Base-by-base conservation (phyloP, 306 rosid genomes). In the Glycine latifolia region DNA sequence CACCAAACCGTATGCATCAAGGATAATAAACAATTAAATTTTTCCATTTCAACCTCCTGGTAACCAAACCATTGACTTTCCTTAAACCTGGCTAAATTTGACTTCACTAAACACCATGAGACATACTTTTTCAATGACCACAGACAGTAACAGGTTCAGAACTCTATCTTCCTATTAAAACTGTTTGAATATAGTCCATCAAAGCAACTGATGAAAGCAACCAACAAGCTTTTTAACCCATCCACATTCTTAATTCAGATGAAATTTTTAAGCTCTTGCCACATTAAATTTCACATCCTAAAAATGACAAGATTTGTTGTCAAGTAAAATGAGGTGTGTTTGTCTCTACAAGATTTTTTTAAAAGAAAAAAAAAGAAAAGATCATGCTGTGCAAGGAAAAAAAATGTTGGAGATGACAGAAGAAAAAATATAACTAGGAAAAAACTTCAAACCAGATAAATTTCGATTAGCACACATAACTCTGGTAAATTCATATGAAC, bases 41-140 rank as follows among this genome's bases (percentile, higher is more conserved):
- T 81, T 12, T 39, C 49, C 73, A 81, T 73, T 73, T 81, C 72
- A 66, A 71, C 31, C 68, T 46, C 44, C 14, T 0, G 15, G 47
- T 54, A 82, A 68, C 73, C 16, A 82, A 52, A 9, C 61, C 74
- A 67, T 8, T 39, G 67, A 84, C 59, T 55, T n/a, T 69, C 35
- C 48, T 10, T 53, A 73, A 79, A 49, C 74, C 58, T 4, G 39
- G 41, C 37, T 72, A 53, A 79, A 71, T 55, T 47, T 72, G 39
- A 59, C 83, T 31, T 46, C 50, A 2, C 41, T 37, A 37, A 37
- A 68, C 53, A 67, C 31, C 68, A 62, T 35, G 73, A 48, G 11
- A 75, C 49, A 54, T 62, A 75, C 33, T 44, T 69, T 16, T 6
- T 20, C 41, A 17, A 56, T 60, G 79, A 61, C 60, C 47, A 54